Base-by-base conservation (phyloP, 73 alveolate species). In the Symbiodinium natans region DNA sequence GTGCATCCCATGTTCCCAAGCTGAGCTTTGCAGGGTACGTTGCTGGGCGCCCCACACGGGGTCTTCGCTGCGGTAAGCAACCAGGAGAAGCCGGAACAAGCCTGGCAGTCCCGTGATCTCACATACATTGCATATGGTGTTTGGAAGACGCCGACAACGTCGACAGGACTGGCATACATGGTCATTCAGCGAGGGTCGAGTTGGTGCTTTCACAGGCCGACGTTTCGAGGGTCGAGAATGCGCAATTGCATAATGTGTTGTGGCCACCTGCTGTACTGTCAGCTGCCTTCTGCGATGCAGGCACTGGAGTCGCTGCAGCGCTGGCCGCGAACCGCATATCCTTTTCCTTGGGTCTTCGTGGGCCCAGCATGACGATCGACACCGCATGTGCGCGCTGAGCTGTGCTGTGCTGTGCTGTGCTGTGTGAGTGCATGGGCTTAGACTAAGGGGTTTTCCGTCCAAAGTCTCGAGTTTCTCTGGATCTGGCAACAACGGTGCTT, bases 301-400 rank as follows among this genome's bases (percentile, higher is more conserved):
- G 98, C 73, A 93, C 98, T 2, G 98, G 98, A 27, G 74, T 80
- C 23, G 41, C 92, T 13, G 93, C 85, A 1, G 92, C 98, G 2
- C 6, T 93, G 43, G 92, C 63, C 2, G 83, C 98, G 17, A 93
- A 93, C 29, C 98, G 98, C 75, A 25, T 93, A 15, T 93, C 98
- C 23, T 93, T 77, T 74, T 63, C 92, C 38, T 38, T 93, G 89
- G 98, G 98, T 10, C 73, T 93, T 27, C 92, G 92, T 15, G 98
- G 98, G 48, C 71, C 98, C 84, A 74, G 92, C 7, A 40, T 71
- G 42, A 52, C 98, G 40, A 77, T 80, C 71, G 98, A 93, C 74
- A 93, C 98, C 25, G 98, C 98, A 10, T 93, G 98, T 82, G 89
- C 93, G n/a, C 43, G n/a, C n/a, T n/a, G n/a, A n/a, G n/a, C n/a